Base-by-base conservation (phyloP, 306 rosid species). In the Cucumis cinereus region DNA sequence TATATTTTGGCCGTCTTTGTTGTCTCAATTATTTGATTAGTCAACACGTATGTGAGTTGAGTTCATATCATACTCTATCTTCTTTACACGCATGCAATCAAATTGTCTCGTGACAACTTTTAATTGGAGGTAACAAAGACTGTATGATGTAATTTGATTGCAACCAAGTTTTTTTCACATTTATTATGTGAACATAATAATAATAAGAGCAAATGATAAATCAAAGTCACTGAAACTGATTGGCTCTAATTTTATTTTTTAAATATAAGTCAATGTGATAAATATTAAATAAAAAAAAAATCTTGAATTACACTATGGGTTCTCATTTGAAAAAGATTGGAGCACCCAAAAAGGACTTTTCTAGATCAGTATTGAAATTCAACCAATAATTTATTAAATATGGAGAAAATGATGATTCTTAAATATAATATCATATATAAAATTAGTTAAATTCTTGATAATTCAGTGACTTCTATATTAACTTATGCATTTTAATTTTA, bases 341-440 rank as follows among this genome's bases (percentile, higher is more conserved):
- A 67, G 73, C 54, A 67, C 54, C 74, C 74, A 67, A 41, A 20
- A 41, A 40, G 0, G 74, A 67, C 74, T 67, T 67, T 40, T 67
- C 74, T 67, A 43, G 74, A 66, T 6, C 19, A 38, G 38, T 38
- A 41, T 68, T 22, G 36, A 68, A 67, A 41, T 67, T 20, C 0
- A 19, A 1, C 7, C 8, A 66, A 36, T 66, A 40, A 66, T 10
- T 64, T 64, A 36, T 20, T n/a, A n/a, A 45, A 17, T 30, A 30
- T 15, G 67, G 11, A 30, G 10, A 62, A 62, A 33, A 33, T 8
- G 20, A 62, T 30, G 28, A 8, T 36, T 20, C 3, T 9, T 2
- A 55, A 55, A 57, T 57, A 20, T 57, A 20, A 3, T 50, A 50
- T 50, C 4, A 47, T 47, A n/a, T 22, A n/a, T 22, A 20, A 7